These are phyloP conservation scores for Dinochytrium kinnereticum DNA, from an alignment of 371 early-diverging fungal species.

Conservation along the genomic window DNA sequence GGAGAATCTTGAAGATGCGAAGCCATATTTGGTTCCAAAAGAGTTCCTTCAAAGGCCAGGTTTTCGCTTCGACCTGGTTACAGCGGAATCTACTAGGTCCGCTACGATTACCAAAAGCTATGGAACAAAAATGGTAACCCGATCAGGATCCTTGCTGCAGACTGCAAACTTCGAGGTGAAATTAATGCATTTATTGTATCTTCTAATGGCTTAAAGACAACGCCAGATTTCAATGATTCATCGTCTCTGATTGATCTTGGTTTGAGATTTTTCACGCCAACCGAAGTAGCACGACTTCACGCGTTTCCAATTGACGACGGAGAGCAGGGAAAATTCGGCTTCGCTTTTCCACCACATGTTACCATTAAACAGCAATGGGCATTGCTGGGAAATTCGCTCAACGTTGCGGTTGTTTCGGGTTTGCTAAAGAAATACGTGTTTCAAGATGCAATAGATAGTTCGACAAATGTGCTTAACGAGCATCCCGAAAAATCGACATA, in stretches of 20 bases:
- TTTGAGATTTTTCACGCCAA: constrained; percentile 75
- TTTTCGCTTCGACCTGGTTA: constrained; percentile 48
- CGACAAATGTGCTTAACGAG: neutral
- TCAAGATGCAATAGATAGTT: neutral
- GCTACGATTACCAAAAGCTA: constrained; percentile 28
- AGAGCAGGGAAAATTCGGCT: constrained; percentile 10
- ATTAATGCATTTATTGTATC: neutral
- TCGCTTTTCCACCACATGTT: constrained; percentile 43
- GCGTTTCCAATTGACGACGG: constrained; percentile 63
- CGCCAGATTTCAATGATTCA: constrained; percentile 24
- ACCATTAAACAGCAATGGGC: constrained; percentile 39
- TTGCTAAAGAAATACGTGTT: constrained; percentile 35
- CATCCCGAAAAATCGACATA: neutral
- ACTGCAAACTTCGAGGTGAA: constrained; percentile 31
- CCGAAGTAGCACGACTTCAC: constrained; percentile 77
- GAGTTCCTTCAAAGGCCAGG: constrained; percentile 63
- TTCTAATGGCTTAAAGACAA: neutral
- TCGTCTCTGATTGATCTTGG: constrained; percentile 61
- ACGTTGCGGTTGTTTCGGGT: constrained; percentile 44
- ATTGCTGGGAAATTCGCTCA: constrained; percentile 54
- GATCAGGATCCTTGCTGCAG: constrained; percentile 39
- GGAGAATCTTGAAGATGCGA: constrained; percentile 40
- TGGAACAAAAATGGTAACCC: constrained; percentile 30
- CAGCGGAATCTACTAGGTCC: constrained; percentile 14
- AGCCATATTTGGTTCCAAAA: constrained; percentile 60